Percentiles rank a stretch among this genome's conserved stretches.
These are phyloP conservation scores for Fusarium veterinarium DNA, from an alignment of 2,329 filamentous ascomycete species.

Conservation along the genomic window DNA sequence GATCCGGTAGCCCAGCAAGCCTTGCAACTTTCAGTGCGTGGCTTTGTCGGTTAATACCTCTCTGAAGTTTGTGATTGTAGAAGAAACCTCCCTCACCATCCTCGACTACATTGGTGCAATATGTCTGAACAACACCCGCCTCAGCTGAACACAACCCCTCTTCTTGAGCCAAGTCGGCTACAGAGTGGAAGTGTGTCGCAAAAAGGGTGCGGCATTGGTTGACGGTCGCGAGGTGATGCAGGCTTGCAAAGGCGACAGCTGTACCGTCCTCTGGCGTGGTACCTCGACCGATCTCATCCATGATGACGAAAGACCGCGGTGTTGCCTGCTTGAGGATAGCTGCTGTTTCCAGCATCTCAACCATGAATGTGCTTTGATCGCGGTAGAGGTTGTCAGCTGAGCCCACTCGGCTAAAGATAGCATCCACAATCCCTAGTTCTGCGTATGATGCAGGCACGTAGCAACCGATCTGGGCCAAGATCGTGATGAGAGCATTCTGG, in stretches of 20 bases:
- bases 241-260: conserved; percentile 88
- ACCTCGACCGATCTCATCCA: conserved; percentile 97
- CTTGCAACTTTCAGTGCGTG: conserved; percentile 96
- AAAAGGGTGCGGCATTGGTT: conserved; percentile 88
- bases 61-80: conserved; percentile 85
- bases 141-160: conserved; percentile 56
- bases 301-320: conserved; percentile 88
- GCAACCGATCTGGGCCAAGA: conserved; percentile 91
- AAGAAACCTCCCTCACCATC: conserved; percentile 77
- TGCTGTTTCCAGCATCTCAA: conserved; percentile 98
- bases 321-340: conserved; percentile 89
- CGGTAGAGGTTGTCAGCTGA: conserved; percentile 95
- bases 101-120: conserved; percentile 91
- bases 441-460: conserved; percentile 92
- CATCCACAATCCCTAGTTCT: conserved; percentile 91
- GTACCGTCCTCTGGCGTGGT: conserved; percentile 93
- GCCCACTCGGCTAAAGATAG: conserved; percentile 92
- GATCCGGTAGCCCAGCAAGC: conserved; percentile 82
- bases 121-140: conserved; percentile 70
- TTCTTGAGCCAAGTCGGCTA: conserved; percentile 79
- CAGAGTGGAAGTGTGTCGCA: conserved; percentile 91
- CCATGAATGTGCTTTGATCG: conserved; percentile 98
- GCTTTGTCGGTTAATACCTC: conserved; percentile 85
- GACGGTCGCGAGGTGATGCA: conserved; percentile 83
- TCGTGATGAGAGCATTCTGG: conserved; percentile 93